Evolutionary conservation across 2,329 filamentous ascomycete species (phyloP), one percentile per base, ranked within the genome.

Genomic region (Fusarium sp.): DNA sequence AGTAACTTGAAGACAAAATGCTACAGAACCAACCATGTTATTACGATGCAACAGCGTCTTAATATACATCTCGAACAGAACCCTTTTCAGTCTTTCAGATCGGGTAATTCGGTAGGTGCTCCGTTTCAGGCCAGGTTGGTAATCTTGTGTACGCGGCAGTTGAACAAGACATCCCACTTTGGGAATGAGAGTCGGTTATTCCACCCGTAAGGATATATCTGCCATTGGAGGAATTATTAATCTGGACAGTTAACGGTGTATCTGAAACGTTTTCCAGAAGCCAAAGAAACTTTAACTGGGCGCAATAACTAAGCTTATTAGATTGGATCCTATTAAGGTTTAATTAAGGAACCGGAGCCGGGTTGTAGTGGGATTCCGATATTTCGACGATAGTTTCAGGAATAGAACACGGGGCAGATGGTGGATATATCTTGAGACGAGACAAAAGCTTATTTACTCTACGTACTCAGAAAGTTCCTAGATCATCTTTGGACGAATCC

Each of bases 231-330:
- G 70, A 61, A 74, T 61, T 68, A 64, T 63, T 68, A 6, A 41
- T 39, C 5, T 35, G 13, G 45, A 17, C 17, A 28, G 24, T 42
- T 20, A 18, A 45, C 28, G n/a, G 42, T 51, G 45, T 39, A 64
- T 49, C 58, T 74, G 71, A 74, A 74, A 74, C 71, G 28, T 44
- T 58, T 72, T 74, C 71, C 31, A 74, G 71, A 74, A 73, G 58
- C 47, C 55, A 61, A 26, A 49, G 26, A 73, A 66, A 42, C 62
- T 55, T 33, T 57, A 58, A 65, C 20, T 57, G 41, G 52, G 56
- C 31, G 59, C 33, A 39, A 38, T 38, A 45, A 49, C 28, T 28
- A 28, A 28, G 28, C 28, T 28, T 28, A 28, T 28, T 28, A 28
- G 28, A n/a, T n/a, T n/a, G n/a, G n/a, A n/a, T n/a, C n/a, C n/a